These are phyloP conservation scores for Zostera marina DNA, from an alignment of 116 monocot genomes.

Conservation along the genomic window DNA sequence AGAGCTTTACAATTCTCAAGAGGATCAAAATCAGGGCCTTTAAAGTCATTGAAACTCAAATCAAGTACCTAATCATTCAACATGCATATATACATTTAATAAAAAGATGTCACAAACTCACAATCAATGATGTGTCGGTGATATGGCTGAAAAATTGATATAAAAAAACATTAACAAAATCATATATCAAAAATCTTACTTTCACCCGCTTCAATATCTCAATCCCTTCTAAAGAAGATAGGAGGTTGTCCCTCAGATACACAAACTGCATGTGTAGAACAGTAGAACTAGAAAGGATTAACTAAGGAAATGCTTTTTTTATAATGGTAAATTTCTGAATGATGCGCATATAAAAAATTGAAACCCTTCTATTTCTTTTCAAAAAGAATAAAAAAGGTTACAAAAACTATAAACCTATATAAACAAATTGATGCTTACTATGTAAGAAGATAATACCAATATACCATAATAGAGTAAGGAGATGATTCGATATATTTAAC, in stretches of 20 bases:
- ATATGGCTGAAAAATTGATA: neutral
- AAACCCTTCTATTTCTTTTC: too few species aligned
- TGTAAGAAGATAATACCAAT: too few species aligned
- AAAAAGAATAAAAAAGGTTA: too few species aligned
- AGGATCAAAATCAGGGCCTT: constrained; percentile 75
- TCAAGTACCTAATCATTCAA: constrained; percentile 62
- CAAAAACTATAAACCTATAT: too few species aligned
- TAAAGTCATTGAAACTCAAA: constrained; percentile 95
- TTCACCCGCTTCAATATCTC: constrained; percentile 75
- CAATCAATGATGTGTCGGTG: neutral
- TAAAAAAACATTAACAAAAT: neutral
- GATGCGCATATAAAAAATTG: too few species aligned
- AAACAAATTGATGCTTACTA: too few species aligned
- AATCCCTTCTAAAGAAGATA: constrained; percentile 92
- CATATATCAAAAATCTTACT: constrained; percentile 19
- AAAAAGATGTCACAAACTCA: neutral
- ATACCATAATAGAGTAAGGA: too few species aligned
- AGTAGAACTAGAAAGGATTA: neutral
- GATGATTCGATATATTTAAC: too few species aligned
- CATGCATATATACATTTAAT: neutral
- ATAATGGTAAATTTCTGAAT: too few species aligned
- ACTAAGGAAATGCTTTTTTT: neutral
- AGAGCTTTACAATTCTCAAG: constrained; percentile 85
- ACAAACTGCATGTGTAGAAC: constrained; percentile 68
- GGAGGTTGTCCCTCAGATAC: constrained; percentile 95